Percentiles rank a stretch among this genome's conserved stretches.
These are phyloP conservation scores for Suillus occidentalis DNA, from an alignment of 768 basidiomycete species.

Conservation along the genomic window DNA sequence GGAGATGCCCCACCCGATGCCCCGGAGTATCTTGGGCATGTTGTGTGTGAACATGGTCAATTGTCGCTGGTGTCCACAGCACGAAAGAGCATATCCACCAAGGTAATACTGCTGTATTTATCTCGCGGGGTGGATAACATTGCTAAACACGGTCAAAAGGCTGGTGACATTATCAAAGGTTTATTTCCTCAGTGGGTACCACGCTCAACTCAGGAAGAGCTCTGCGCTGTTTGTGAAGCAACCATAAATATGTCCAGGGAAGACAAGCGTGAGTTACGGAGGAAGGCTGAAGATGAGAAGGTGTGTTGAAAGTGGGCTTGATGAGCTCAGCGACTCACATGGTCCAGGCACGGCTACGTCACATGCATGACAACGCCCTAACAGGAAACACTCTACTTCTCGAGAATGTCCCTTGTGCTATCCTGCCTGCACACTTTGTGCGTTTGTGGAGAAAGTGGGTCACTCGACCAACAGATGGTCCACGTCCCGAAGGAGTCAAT, in stretches of 20 bases:
- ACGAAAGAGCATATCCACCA: slow-evolving; percentile 60
- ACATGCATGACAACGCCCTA: slow-evolving; percentile 58
- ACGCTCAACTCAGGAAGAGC: slow-evolving; percentile 45
- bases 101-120: slow-evolving; percentile 39
- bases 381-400: slow-evolving; percentile 45
- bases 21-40: slow-evolving; percentile 53
- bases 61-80: slow-evolving; percentile 54
- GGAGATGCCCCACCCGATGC: slow-evolving; percentile 70
- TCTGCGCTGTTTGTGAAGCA: slow-evolving; percentile 66
- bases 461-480: slow-evolving; percentile 48
- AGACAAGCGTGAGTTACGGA: slow-evolving; percentile 61
- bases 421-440: slow-evolving; percentile 62
- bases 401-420: slow-evolving; percentile 52
- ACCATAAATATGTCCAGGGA: slow-evolving; percentile 54
- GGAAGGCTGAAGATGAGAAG: slow-evolving; percentile 78
- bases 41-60: slow-evolving; percentile 70
- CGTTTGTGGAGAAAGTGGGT: slow-evolving; percentile 74
- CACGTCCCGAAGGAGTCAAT: slow-evolving; percentile 63
- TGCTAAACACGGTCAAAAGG: slow-evolving; percentile 41
- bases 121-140: background rate
- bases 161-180: slow-evolving; percentile 49
- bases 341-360: slow-evolving; percentile 58
- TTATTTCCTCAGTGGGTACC: slow-evolving; percentile 71
- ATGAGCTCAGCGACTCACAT: slow-evolving; percentile 8
- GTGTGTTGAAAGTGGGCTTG: slow-evolving; percentile 34